Conservation (phyloP, 768 basidiomycete genomes). For the Sutorius australiensis region DNA sequence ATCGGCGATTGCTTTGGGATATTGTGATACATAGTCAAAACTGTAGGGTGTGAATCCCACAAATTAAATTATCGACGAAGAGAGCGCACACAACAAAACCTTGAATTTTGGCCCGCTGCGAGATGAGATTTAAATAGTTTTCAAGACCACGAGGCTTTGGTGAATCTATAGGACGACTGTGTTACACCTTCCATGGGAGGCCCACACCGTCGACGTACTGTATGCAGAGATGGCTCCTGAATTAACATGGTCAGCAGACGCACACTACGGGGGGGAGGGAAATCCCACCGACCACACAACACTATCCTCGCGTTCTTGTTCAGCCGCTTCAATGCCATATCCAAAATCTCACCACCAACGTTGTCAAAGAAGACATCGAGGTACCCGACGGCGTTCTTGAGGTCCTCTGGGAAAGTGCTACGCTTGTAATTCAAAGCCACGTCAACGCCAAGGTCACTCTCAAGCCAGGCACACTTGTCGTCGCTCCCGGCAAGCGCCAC, state of each 20-base stretch:
- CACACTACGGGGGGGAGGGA: not conserved
- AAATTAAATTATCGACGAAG: too few relatives aligned
- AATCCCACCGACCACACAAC: slow-evolving; percentile 64
- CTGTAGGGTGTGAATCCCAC: slow-evolving; percentile 34
- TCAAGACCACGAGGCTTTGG: slow-evolving; percentile 61
- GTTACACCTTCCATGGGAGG: not conserved
- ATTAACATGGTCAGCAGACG: slow-evolving; percentile 5
- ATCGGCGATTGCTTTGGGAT: slow-evolving; percentile 52
- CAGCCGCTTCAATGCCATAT: slow-evolving; percentile 69
- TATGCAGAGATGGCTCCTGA: slow-evolving; percentile 83
- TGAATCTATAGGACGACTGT: slow-evolving; percentile 40
- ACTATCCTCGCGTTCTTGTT: slow-evolving; percentile 76
- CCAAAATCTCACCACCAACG: slow-evolving; percentile 77
- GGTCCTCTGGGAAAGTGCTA: slow-evolving; percentile 61
- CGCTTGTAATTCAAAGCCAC: slow-evolving; percentile 87
- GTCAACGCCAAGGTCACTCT: slow-evolving; percentile 78
- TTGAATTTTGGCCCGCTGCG: slow-evolving; percentile 72
- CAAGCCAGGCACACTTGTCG: slow-evolving; percentile 86
- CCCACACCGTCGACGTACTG: slow-evolving; percentile 44
- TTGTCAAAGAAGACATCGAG: slow-evolving; percentile 87
- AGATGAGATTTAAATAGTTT: slow-evolving; percentile 66
- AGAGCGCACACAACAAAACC: slow-evolving; percentile 77
- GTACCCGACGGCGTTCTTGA: slow-evolving; percentile 67
- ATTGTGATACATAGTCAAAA: slow-evolving; percentile 69
- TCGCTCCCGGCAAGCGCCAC: slow-evolving; percentile 82